Evolutionary conservation across 805 yeast species (phyloP), one percentile per base, ranked within the genome.

Genomic region (Barnettozyma vustinii): DNA sequence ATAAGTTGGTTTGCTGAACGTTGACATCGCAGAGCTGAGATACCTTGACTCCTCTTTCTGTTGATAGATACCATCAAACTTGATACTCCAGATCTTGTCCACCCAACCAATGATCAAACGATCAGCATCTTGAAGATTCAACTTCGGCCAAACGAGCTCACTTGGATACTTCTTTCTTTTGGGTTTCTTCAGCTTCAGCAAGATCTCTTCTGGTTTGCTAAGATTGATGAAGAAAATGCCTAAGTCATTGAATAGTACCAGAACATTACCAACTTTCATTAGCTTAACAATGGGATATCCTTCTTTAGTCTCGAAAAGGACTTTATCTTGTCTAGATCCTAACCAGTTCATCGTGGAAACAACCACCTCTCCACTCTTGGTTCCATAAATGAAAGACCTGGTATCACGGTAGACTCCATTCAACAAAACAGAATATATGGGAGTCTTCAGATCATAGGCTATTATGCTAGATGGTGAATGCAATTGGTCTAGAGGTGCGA

Each of bases 321-420:
- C 66, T 0, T 80, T 72, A 58, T 94, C 98, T 2, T 74, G 72
- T 49, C 96, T 74, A 52, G 83, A 81, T 1, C 96, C 96, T 7
- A 94, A 69, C 99, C 99, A 92, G 57, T 86, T 87, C 54, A 83
- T 75, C 36, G 84, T 83, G 1, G 95, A 84, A 42, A 81, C 68
- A 0, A 86, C 67, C 0, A 94, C 83, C 42, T 86, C 81, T 0
- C 97, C 97, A 8, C 90, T 83, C 69, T 84, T 89, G 0, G 97
- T 97, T 3, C 98, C 97, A 30, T 91, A 83, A 0, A 89, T 73
- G 56, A 90, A 92, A 9, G 84, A 74, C 48, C 80, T 77, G 0
- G 82, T 74, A 9, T 72, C 73, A 37, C 62, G 64, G 63, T 88
- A 94, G 49, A 83, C 78, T 10, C 81, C 80, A 56, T 87, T 94